Conservation (phyloP, 768 basidiomycete genomes). For the Calocybe cyanea region DNA sequence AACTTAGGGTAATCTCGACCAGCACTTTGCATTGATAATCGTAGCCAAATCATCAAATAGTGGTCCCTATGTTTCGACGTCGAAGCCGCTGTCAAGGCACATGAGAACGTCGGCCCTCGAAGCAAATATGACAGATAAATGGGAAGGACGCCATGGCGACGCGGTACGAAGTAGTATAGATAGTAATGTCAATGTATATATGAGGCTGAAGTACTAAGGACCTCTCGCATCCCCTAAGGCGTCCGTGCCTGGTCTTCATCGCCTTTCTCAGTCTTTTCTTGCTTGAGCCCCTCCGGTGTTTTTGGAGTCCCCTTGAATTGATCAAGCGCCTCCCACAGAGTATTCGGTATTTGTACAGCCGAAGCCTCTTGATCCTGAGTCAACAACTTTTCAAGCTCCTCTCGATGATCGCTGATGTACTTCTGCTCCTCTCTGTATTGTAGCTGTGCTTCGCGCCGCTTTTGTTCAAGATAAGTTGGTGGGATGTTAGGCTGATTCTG, state of each 20-base stretch:
- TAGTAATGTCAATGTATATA: too few relatives aligned
- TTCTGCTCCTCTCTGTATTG: constrained; percentile 49
- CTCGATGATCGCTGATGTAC: constrained; percentile 42
- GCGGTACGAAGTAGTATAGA: too few relatives aligned
- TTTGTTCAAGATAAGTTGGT: constrained; percentile 50
- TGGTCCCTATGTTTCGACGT: too few relatives aligned
- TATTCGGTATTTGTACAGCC: constrained; percentile 40
- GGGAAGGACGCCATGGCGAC: too few relatives aligned
- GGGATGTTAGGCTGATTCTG: constrained; percentile 19
- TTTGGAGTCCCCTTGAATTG: constrained; percentile 16
- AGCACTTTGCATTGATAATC: too few relatives aligned
- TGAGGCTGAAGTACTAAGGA: too few relatives aligned
- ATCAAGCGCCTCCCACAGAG: constrained; percentile 46
- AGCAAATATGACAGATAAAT: too few relatives aligned
- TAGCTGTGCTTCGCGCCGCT: constrained; percentile 46
- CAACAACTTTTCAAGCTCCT: constrained; percentile 38
- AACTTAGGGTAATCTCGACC: too few relatives aligned
- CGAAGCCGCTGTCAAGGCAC: too few relatives aligned
- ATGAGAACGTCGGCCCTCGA: too few relatives aligned
- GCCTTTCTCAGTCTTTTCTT: constrained; percentile 3
- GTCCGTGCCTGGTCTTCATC: background rate
- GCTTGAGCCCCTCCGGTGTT: constrained; percentile 4
- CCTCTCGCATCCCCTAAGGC: too few relatives aligned
- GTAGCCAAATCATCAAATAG: too few relatives aligned
- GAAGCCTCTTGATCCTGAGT: constrained; percentile 30